phyloP scores from a whole-genome alignment of 768 basidiomycete genomes.

The Suillus occidentalis region DNA sequence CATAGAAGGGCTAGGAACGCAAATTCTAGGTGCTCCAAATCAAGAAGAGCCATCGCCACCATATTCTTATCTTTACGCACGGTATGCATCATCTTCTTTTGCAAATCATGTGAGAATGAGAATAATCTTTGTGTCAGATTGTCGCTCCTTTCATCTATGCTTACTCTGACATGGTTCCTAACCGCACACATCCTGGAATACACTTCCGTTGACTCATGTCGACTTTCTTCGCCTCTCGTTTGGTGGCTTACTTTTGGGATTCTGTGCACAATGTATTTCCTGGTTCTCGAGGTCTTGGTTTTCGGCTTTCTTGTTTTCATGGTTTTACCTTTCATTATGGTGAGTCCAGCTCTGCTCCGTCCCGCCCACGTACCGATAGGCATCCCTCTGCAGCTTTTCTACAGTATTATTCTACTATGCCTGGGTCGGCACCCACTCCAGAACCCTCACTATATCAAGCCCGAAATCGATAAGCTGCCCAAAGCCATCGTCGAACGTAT shows the following conservation, averaged over 20 bases:
- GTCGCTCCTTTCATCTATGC: slow-evolving; percentile 62
- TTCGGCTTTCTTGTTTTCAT: slow-evolving; percentile 78
- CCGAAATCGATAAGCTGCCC: slow-evolving; percentile 75
- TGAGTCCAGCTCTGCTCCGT: slow-evolving; percentile 37
- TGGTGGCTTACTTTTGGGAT: slow-evolving; percentile 89
- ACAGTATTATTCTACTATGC: slow-evolving; percentile 78
- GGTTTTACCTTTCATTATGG: slow-evolving; percentile 75
- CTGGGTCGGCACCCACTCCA: slow-evolving; percentile 80
- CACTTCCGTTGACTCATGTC: slow-evolving; percentile 72
- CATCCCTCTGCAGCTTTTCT: slow-evolving; percentile 52
- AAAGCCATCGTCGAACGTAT: slow-evolving; percentile 74
- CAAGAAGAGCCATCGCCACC: slow-evolving; percentile 27
- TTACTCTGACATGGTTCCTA: slow-evolving; percentile 82
- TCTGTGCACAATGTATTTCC: slow-evolving; percentile 75
- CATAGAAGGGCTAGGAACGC: slow-evolving; percentile 19
- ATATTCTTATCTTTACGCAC: slow-evolving; percentile 29
- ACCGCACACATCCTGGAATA: slow-evolving; percentile 80
- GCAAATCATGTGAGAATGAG: background rate
- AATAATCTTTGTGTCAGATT: slow-evolving; percentile 38
- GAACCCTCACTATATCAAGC: slow-evolving; percentile 69
- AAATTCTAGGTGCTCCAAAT: slow-evolving; percentile 13
- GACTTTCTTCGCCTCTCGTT: slow-evolving; percentile 70
- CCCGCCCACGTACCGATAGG: slow-evolving; percentile 9
- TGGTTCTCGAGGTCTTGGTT: slow-evolving; percentile 69
- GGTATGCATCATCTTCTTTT: slow-evolving; percentile 19